phyloP scores from a whole-genome alignment of 2,329 filamentous ascomycete genomes.

The Beauveria rudraprayagi region DNA sequence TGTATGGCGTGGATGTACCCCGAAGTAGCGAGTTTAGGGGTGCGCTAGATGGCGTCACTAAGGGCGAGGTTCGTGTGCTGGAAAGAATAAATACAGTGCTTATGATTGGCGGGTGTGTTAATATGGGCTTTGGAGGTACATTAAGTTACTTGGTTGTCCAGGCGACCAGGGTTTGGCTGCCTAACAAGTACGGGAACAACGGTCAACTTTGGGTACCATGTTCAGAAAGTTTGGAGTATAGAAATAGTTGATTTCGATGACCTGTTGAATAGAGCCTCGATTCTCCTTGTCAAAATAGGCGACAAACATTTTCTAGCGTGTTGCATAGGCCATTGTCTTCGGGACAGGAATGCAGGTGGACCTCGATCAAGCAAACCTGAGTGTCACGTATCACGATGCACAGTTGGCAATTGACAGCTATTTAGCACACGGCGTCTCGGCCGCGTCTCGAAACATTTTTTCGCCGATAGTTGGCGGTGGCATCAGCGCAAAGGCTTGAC shows the following conservation, averaged over 20 bases:
- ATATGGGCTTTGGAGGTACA: not conserved
- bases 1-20: not conserved
- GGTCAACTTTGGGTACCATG: not conserved
- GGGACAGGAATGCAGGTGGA: not conserved
- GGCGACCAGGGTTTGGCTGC: not conserved
- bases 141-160: conserved; percentile 7
- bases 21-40: not conserved
- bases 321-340: not conserved
- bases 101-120: not conserved
- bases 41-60: not conserved
- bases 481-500: not conserved
- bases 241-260: not conserved
- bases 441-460: not conserved
- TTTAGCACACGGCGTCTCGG: not conserved
- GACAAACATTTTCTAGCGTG: not conserved
- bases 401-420: not conserved
- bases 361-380: not conserved
- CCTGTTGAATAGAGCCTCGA: not conserved
- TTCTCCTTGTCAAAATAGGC: not conserved
- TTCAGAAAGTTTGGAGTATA: not conserved
- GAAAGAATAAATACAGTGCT: not conserved
- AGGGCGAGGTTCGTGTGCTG: not conserved
- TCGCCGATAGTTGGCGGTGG: not conserved
- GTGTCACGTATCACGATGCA: too few species aligned
- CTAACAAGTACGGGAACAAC: not conserved